A percentile compares a stretch with the other conserved stretches of the same genome.
phyloP scores from a whole-genome alignment of 2,329 filamentous ascomycete species.

The Teratosphaeria gauchensis region DNA sequence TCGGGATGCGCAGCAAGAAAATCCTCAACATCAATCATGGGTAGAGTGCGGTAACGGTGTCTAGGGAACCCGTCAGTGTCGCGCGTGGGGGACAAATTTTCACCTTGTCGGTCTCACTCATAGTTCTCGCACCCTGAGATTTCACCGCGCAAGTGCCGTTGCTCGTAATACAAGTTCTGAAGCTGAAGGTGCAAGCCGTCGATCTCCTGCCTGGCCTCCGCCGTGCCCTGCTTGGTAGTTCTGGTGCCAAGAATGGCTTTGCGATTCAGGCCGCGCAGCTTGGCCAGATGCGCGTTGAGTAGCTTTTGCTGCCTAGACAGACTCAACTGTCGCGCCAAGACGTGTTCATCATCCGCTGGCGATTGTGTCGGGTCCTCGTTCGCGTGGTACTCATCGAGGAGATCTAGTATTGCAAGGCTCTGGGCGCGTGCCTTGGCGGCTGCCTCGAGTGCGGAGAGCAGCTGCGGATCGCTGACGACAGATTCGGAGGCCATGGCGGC shows the following conservation, averaged over 20 bases:
- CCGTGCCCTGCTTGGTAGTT: slow-evolving; percentile 76
- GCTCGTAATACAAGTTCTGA: slow-evolving; percentile 95
- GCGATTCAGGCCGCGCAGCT: slow-evolving; percentile 74
- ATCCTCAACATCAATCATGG: slow-evolving; percentile 72
- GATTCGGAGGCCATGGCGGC: slow-evolving; percentile 10
- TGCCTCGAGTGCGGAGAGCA: slow-evolving; percentile 59
- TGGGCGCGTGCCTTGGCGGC: slow-evolving; percentile 66
- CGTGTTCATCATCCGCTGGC: slow-evolving; percentile 29
- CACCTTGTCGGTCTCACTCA: slow-evolving; percentile 47
- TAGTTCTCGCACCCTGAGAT: slow-evolving; percentile 86
- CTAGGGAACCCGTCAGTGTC: slow-evolving; percentile 34
- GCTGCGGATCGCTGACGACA: slow-evolving; percentile 51
- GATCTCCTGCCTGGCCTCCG: slow-evolving; percentile 80
- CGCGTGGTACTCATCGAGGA: slow-evolving; percentile 39
- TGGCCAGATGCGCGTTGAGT: slow-evolving; percentile 67
- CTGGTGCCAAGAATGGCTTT: slow-evolving; percentile 71
- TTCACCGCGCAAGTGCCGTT: slow-evolving; percentile 80
- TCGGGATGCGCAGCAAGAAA: slow-evolving; percentile 72
- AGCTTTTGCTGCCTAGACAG: slow-evolving; percentile 70
- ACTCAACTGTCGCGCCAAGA: slow-evolving; percentile 45
- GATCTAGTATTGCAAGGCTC: slow-evolving; percentile 49
- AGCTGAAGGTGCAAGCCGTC: slow-evolving; percentile 85
- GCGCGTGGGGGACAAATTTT: not conserved
- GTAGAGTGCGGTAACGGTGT: slow-evolving; percentile 79
- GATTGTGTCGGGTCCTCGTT: slow-evolving; percentile 10